Evolutionary conservation across 2,329 filamentous ascomycete genomes (phyloP).

Genomic region (Calcarisporium arbuscula): DNA sequence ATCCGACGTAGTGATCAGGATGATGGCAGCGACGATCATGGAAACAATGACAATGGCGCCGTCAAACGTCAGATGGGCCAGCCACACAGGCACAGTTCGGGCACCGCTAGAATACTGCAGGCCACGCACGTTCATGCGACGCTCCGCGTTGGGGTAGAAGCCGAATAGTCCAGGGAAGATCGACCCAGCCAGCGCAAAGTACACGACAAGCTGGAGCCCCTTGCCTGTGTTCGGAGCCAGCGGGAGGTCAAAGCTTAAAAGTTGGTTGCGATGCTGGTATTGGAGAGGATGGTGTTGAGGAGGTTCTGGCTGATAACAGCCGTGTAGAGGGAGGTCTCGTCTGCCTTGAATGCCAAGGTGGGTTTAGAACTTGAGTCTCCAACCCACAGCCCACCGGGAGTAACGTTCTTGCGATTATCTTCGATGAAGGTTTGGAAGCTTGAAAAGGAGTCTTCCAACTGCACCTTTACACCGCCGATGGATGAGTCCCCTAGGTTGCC

Average conservation of each 20-base stretch:
- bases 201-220: constrained; percentile 67
- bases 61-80: constrained; percentile 72
- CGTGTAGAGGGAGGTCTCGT: constrained; percentile 41
- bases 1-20: constrained; percentile 55
- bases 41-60: constrained; percentile 57
- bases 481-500: neutral
- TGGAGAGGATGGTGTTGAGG: constrained; percentile 54
- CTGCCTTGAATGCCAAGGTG: constrained; percentile 62
- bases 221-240: constrained; percentile 61
- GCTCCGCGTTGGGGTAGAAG: constrained; percentile 73
- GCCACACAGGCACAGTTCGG: constrained; percentile 68
- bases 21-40: constrained; percentile 59
- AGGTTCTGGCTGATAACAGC: constrained; percentile 56
- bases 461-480: constrained; percentile 10
- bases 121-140: constrained; percentile 66
- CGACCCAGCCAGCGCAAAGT: constrained; percentile 69
- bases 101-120: constrained; percentile 86
- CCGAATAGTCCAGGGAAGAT: constrained; percentile 77
- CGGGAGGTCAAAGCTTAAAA: constrained; percentile 67
- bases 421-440: constrained; percentile 62
- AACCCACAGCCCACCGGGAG: constrained; percentile 72
- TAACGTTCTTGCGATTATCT: constrained; percentile 57
- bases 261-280: constrained; percentile 60
- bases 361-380: constrained; percentile 50
- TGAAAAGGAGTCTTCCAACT: constrained; percentile 41